These are phyloP conservation scores for Vigna unguiculata DNA, from an alignment of 306 rosid species.

Conservation along the genomic window DNA sequence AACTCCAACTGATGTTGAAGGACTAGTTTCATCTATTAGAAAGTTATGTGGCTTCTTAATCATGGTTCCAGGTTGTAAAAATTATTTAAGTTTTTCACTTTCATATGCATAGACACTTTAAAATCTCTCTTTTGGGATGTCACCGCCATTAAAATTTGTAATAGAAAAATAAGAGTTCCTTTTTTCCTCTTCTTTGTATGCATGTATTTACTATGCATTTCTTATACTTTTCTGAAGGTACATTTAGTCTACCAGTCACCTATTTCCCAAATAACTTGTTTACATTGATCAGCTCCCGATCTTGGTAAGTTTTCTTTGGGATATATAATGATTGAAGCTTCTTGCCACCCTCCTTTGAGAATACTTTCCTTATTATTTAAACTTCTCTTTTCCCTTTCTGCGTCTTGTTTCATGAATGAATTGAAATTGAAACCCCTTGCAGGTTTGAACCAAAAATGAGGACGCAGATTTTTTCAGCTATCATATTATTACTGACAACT, in stretches of 20 bases:
- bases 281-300: conserved; percentile 55
- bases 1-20: conserved; percentile 65
- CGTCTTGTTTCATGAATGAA: conserved; percentile 42
- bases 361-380: background rate
- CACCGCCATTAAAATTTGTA: background rate
- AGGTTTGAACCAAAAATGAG: conserved; percentile 83
- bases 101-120: conserved; percentile 31
- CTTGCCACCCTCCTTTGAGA: background rate
- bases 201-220: conserved; percentile 41
- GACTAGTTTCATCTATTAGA: conserved; percentile 71
- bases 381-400: conserved; percentile 25
- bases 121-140: conserved; percentile 30
- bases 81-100: conserved; percentile 37
- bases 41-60: conserved; percentile 85
- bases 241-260: conserved; percentile 59
- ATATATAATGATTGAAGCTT: conserved; percentile 41
- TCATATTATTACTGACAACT: conserved; percentile 70
- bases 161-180: conserved; percentile 31
- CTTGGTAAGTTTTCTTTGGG: conserved; percentile 65
- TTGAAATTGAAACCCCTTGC: conserved; percentile 36
- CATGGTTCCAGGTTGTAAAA: conserved; percentile 80
- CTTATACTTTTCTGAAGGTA: conserved; percentile 66
- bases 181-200: conserved; percentile 27
- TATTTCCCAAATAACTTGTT: conserved; percentile 64
- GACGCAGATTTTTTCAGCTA: conserved; percentile 61